phyloP scores from a whole-genome alignment of 2,329 filamentous ascomycete species.

The Colletotrichum gigasporum region DNA sequence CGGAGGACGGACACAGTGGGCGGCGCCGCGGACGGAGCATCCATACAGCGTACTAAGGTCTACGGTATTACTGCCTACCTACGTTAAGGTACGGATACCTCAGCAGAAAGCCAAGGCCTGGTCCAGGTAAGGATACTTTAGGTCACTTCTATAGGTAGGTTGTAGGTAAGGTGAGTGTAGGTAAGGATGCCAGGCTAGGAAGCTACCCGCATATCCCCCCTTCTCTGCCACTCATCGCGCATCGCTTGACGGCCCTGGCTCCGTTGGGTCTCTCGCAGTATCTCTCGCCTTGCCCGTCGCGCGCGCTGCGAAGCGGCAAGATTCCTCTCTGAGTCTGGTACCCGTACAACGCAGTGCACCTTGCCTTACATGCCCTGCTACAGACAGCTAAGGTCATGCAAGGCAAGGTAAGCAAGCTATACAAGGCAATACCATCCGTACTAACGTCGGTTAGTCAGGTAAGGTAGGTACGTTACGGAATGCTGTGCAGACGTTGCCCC shows the following conservation, averaged over 20 bases:
- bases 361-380: too few relatives aligned
- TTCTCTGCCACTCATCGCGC: constrained; percentile 1
- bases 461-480: too few relatives aligned
- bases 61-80: too few relatives aligned
- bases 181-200: not conserved
- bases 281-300: not conserved
- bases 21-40: too few relatives aligned
- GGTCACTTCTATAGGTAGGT: too few relatives aligned
- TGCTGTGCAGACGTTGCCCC: not conserved
- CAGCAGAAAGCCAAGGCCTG: not conserved
- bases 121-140: too few relatives aligned
- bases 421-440: too few relatives aligned
- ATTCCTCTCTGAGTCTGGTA: too few relatives aligned
- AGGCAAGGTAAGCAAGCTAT: not conserved
- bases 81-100: too few relatives aligned
- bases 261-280: constrained; percentile 11
- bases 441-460: too few relatives aligned
- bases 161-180: not conserved
- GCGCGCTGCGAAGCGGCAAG: too few relatives aligned
- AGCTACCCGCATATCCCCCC: not conserved
- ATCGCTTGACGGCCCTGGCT: constrained; percentile 14
- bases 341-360: too few relatives aligned
- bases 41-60: not conserved
- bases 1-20: not conserved
- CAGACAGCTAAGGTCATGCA: not conserved